Evolutionary conservation across 306 rosid genomes (phyloP), one percentile per base, ranked within the genome.

Genomic region (Castanea sativa): DNA sequence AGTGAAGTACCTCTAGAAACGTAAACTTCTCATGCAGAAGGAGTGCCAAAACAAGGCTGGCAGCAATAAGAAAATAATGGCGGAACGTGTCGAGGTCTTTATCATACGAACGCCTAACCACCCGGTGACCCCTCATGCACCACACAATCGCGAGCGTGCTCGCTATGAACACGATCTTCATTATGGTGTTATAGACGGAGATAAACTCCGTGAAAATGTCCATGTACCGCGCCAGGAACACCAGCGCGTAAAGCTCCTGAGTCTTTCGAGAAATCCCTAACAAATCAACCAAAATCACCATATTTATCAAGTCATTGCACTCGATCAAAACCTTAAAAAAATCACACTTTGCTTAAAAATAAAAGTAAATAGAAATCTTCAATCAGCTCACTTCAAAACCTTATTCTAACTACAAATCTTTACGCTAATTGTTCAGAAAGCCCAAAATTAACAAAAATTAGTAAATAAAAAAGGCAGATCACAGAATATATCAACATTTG

Each of bases 221-320:
- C 96, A 95, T 19, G 79, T 95, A 95, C 68, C 98, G 97, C 33
- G 96, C 79, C 85, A 95, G 27, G 77, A 95, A 95, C 76, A 95
- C 98, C 23, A 91, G 60, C 6, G 93, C 97, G 21, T 90, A 90
- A 1, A 95, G 92, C 84, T 93, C 98, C 87, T 95, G 99, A n/a
- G 99, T 93, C 87, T 95, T 95, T 1, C 89, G 93, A 51, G 99
- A 95, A 86, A 95, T 75, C 64, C 99, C 99, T 95, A 51, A 78
- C 76, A 45, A 41, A 33, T 45, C 21, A 49, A 9, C 53, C 35
- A 23, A 69, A 51, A 63, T 78, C 52, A 69, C 60, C 43, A 1
- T 61, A 41, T 71, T 25, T 21, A 25, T 41, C 5, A 2, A 65
- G 61, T 51, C 69, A 64, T 57, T 21, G n/a, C 49, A 61, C 69